Base-by-base conservation (phyloP, 2,329 filamentous ascomycete genomes). In the Camillea tinctor region DNA sequence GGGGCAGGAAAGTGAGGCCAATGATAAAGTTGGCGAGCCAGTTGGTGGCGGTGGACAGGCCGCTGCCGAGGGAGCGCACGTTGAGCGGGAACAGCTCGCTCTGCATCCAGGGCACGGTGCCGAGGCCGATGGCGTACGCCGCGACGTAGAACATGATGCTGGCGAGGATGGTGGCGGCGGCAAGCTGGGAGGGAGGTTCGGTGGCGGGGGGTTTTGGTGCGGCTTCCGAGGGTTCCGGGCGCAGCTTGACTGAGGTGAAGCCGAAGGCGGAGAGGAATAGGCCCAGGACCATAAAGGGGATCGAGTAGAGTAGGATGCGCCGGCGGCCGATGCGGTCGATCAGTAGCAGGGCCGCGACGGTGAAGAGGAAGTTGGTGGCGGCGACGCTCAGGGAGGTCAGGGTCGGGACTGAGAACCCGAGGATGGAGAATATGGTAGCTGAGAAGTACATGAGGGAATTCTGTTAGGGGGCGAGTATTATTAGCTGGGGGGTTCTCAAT, bases 91-190 rank as follows among this genome's bases (percentile, higher is more conserved):
- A 97, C 30, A 97, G 84, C 77, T 98, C 94, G 67, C 89, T 92
- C 77, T 97, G 93, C 82, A 97, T 94, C 94, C 94, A 98, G 0
- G 94, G 93, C 2, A 98, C 92, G 68, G 93, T 96, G 8, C 94
- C 94, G 1, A 98, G 82, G 2, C 94, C 94, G 1, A 93, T 80
- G 1, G 94, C 94, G 72, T 96, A 98, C 1, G 89, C 83, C 8
- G 91, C 89, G 1, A 96, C 93, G 74, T 96, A 97, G 7, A 92
- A 67, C 74, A 93, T 89, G 73, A 97, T 88, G 64, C 89, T 89
- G 49, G 85, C 64, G 2, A 97, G 83, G 50, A 97, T 89, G 19
- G 88, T 72, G 24, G 79, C 60, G 2, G 84, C 80, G 0, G 82
- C 79, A 26, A 57, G 56, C 40, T 56, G 63, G 30, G 67, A 72